Evolutionary conservation across 306 rosid genomes (phyloP).

Genomic region (Inga laurina): DNA sequence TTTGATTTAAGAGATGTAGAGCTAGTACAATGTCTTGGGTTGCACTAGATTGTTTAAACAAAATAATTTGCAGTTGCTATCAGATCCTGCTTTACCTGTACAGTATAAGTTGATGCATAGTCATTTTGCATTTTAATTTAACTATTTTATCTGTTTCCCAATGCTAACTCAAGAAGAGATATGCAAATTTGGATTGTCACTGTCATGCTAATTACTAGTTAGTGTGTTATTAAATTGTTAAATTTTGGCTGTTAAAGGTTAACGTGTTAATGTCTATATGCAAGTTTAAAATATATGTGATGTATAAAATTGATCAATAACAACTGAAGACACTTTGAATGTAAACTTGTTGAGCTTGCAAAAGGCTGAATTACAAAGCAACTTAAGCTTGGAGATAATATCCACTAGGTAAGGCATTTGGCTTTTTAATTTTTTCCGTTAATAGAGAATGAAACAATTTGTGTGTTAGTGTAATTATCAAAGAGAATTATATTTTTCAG

Average conservation of each 20-base stretch:
- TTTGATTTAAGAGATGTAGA: background rate
- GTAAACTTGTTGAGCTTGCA: background rate
- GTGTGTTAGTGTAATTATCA: slow-evolving; percentile 4
- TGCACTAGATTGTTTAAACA: background rate
- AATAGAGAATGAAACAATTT: background rate
- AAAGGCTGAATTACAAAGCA: background rate
- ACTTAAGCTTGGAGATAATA: background rate
- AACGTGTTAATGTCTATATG: background rate
- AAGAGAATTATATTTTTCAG: slow-evolving; percentile 7
- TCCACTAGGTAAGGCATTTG: background rate
- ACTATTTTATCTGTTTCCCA: background rate
- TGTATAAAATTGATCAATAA: background rate
- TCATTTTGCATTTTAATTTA: slow-evolving; percentile 5
- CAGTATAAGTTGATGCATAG: background rate
- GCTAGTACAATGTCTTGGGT: background rate
- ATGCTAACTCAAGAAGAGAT: background rate
- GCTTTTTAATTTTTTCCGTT: slow-evolving; percentile 2
- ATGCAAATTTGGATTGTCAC: slow-evolving; percentile 7
- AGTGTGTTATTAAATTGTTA: background rate
- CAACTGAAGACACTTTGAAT: background rate
- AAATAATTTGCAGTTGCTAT: background rate
- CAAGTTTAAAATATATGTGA: background rate
- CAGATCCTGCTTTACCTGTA: background rate
- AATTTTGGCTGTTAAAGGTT: slow-evolving; percentile 14
- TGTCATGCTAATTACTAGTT: slow-evolving; percentile 7